phyloP scores from a whole-genome alignment of 2,329 filamentous ascomycete genomes.

The Waltergamsia citrina region DNA sequence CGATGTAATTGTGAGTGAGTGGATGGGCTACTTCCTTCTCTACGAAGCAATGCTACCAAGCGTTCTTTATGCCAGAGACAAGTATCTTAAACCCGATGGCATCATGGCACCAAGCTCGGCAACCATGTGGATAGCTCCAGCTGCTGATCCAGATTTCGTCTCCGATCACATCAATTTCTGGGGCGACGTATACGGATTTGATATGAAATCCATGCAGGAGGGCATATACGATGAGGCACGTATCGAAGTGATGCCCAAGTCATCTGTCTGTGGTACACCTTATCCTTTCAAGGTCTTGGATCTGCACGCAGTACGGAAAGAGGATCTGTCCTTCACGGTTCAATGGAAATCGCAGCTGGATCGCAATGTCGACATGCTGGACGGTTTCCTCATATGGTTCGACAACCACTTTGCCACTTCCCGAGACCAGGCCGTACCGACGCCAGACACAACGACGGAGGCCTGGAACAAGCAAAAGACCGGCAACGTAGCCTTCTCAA shows the following conservation, averaged over 20 bases:
- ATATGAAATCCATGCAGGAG: constrained; percentile 84
- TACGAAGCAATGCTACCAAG: constrained; percentile 96
- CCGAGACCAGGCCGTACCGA: constrained; percentile 37
- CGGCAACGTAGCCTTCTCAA: constrained; percentile 76
- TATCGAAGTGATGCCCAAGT: constrained; percentile 59
- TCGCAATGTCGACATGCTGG: constrained; percentile 57
- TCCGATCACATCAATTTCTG: constrained; percentile 75
- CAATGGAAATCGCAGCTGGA: constrained; percentile 54
- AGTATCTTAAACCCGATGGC: constrained; percentile 70
- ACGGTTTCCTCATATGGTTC: constrained; percentile 89
- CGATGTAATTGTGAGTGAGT: constrained; percentile 92
- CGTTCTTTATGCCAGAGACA: constrained; percentile 79
- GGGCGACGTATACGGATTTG: constrained; percentile 89
- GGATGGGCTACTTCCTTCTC: constrained; percentile 93
- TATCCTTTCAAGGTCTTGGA: constrained; percentile 66
- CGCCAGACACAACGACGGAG: constrained; percentile 45
- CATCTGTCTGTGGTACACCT: constrained; percentile 48
- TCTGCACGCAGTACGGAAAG: constrained; percentile 60
- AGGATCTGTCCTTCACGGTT: constrained; percentile 68
- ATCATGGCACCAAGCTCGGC: constrained; percentile 82
- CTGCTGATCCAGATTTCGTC: constrained; percentile 69
- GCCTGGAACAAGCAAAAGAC: constrained; percentile 48
- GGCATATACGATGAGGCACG: constrained; percentile 76
- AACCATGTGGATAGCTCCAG: constrained; percentile 72
- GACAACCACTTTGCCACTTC: constrained; percentile 80